Base-by-base conservation (phyloP, 1,284 basidiomycete genomes). In the Ceratobasidium theobromae region DNA sequence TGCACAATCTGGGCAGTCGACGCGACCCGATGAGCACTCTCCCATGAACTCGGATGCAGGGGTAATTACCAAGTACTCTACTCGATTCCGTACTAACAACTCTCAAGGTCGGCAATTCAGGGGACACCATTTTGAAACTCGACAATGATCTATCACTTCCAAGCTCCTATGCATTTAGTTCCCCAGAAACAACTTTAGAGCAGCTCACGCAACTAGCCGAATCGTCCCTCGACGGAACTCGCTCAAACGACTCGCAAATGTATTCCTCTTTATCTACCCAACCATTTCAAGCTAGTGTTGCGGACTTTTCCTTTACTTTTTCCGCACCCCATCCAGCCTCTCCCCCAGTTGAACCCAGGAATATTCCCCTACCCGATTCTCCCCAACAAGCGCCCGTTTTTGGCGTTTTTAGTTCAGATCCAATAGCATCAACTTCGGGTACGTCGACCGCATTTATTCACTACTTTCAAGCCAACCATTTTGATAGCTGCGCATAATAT, bases 181-280 rank as follows among this genome's bases (percentile, higher is more conserved):
- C 60, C 1, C 60, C 60, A 18, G 32, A 25, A 38, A 27, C 46
- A 12, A 38, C 32, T 18, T 52, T 49, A 5, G 40, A 48, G 27
- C 33, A 41, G n/a, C 43, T 58, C 2, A 35, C 43, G 11, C 35
- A 52, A 14, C 53, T 38, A 25, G 21, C 32, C n/a, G 49, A 64
- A 43, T 64, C 60, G 33, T 64, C 60, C 16, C 49, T 64, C 28
- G 60, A 64, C 21, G 60, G 60, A 52, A 64, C 35, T 32, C 60
- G 48, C 1, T 27, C 60, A 18, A 33, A 33, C 25, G 48, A 40
- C 23, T 52, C 60, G 32, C 18, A 41, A 25, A 51, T 51, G 21
- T 52, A 33, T 35, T 64, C 58, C 23, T 62, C 60, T 11, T 28
- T 18, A 1, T 64, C 60, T 8, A 64, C 60, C 12, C 46, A 64